Conservation (phyloP, 1,284 basidiomycete species). For the Austropuccinia psidii region DNA sequence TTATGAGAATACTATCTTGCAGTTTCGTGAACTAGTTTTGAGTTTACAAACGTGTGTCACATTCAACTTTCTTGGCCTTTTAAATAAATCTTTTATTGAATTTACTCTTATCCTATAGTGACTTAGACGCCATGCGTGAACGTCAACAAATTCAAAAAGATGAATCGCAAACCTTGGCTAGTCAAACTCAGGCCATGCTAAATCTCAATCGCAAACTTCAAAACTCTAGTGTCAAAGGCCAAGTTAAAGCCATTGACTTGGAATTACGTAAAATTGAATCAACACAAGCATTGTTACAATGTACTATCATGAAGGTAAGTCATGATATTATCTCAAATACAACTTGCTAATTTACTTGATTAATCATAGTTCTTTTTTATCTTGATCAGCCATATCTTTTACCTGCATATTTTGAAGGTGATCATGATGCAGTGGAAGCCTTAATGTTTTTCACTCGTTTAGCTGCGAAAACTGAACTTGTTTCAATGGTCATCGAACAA, state of each 20-base stretch:
- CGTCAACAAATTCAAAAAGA: conserved; percentile 74
- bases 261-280: conserved; percentile 77
- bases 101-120: conserved; percentile 52
- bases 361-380: background rate
- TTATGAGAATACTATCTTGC: conserved; percentile 72
- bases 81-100: background rate
- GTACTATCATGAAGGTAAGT: conserved; percentile 53
- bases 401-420: conserved; percentile 68
- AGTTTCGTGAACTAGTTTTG: conserved; percentile 81
- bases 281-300: conserved; percentile 65
- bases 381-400: conserved; percentile 74
- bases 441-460: conserved; percentile 85
- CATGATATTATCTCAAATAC: conserved; percentile 59
- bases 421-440: conserved; percentile 74
- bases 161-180: conserved; percentile 67
- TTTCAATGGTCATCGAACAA: conserved; percentile 70
- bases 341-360: conserved; percentile 37
- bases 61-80: background rate
- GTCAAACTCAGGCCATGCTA: conserved; percentile 71
- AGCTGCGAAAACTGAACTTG: conserved; percentile 71
- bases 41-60: conserved; percentile 65
- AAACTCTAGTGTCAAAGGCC: conserved; percentile 76
- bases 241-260: conserved; percentile 75
- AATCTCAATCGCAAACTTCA: conserved; percentile 87
- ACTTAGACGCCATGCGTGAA: conserved; percentile 68